Base-by-base conservation (phyloP, 139 green algal genomes). In the Coccomyxa sp. region DNA sequence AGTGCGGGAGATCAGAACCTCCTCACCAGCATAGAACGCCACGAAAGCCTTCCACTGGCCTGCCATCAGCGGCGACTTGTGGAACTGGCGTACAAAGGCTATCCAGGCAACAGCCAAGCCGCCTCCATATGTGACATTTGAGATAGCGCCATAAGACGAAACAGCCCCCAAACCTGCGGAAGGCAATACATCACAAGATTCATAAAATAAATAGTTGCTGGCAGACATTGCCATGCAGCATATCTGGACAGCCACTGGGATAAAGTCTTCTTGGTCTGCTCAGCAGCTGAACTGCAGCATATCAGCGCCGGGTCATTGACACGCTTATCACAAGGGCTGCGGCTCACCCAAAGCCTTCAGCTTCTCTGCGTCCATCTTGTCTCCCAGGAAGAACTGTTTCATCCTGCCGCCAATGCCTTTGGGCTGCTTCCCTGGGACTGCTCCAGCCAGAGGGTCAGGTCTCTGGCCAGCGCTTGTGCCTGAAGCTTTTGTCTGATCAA, bases 41-140 rank as follows among this genome's bases (percentile, higher is more conserved):
- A 91, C 75, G 78, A 92, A 93, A 0, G 75, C 74, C 39, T 86
- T 81, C 87, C 88, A 90, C 69, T 90, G 82, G 0, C 82, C 87
- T 22, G 73, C 73, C 68, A 77, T 81, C 29, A 89, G 75, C 9
- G 87, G 84, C 0, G 82, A 86, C 39, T 81, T 75, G 24, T 75
- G 82, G 1, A 55, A 83, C 22, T 83, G 80, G 77, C 82, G 85
- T 27, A 92, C 82, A 70, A 89, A 88, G 10, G 78, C 69, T 1
- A 92, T 82, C 88, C 88, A 92, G 0, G 83, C 75, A 10, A 89
- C 79, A 1, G 78, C 78, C 55, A 90, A 16, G 3, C 75, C 75
- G 74, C 37, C 64, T 7, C 83, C 85, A 33, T 90, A 90, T 1
- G 83, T 90, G 8, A 87, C 34, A 68, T 92, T 92, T 73, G 74